Conservation (phyloP, 352 stramenopile species). For the Pythium volutum region DNA sequence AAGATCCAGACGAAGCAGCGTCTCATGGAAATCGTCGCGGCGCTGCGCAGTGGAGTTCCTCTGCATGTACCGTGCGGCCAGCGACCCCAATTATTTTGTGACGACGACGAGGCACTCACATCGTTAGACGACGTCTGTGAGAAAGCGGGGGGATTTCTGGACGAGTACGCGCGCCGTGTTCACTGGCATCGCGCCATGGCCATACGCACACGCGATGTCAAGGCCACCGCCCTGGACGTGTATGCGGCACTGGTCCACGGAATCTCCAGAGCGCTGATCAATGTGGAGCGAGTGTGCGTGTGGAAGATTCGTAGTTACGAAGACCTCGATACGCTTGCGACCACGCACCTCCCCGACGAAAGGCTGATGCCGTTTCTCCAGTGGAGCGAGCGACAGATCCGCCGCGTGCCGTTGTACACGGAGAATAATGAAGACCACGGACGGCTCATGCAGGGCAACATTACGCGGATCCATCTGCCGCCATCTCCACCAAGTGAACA, state of each 20-base stretch:
- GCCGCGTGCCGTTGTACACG: slow-evolving; percentile 56
- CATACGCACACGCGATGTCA: slow-evolving; percentile 32
- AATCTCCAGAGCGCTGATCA: slow-evolving; percentile 40
- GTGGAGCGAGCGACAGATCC: slow-evolving; percentile 56
- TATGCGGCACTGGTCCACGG: slow-evolving; percentile 49
- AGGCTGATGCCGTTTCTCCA: slow-evolving; percentile 55
- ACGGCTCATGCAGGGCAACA: slow-evolving; percentile 35
- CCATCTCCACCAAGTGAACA: neutral
- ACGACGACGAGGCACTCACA: slow-evolving; percentile 49
- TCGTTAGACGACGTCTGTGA: slow-evolving; percentile 48
- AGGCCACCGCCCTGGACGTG: slow-evolving; percentile 47
- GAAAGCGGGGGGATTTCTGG: slow-evolving; percentile 39
- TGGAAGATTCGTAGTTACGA: slow-evolving; percentile 46
- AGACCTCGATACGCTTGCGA: slow-evolving; percentile 49
- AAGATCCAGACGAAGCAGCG: slow-evolving; percentile 55
- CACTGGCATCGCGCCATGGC: slow-evolving; percentile 56
- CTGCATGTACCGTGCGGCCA: slow-evolving; percentile 36
- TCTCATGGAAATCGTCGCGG: slow-evolving; percentile 48
- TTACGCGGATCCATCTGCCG: slow-evolving; percentile 21
- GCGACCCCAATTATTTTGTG: slow-evolving; percentile 36
- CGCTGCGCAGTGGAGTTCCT: slow-evolving; percentile 36
- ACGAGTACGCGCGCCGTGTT: slow-evolving; percentile 36
- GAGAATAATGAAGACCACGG: slow-evolving; percentile 25
- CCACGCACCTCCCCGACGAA: slow-evolving; percentile 56
- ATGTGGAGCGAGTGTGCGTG: slow-evolving; percentile 41